Conservation (phyloP, 768 basidiomycete species). For the Flagelloscypha sp. region DNA sequence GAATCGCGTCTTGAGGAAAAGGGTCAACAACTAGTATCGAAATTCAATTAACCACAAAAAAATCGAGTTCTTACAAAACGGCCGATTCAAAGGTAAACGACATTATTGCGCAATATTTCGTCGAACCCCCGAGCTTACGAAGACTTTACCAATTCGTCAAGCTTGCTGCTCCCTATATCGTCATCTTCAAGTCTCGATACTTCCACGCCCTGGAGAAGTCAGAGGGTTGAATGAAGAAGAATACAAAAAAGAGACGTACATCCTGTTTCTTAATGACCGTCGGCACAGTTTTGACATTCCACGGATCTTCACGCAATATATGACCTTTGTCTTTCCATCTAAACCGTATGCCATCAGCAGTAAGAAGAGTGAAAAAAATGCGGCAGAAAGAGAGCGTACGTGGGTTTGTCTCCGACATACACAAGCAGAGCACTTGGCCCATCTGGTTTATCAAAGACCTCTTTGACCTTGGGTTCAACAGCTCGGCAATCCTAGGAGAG, state of each 20-base stretch:
- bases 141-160: too few relatives aligned
- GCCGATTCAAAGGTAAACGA: too few relatives aligned
- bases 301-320: conserved; percentile 52
- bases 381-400: conserved; percentile 34
- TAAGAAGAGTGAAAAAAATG: not conserved
- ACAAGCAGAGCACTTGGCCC: conserved; percentile 51
- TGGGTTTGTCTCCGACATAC: conserved; percentile 56
- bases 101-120: too few relatives aligned
- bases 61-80: too few relatives aligned
- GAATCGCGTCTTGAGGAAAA: too few relatives aligned
- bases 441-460: conserved; percentile 37
- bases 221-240: not conserved
- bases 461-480: conserved; percentile 47
- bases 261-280: conserved; percentile 56
- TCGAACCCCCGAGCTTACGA: too few relatives aligned
- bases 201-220: conserved; percentile 26
- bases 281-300: conserved; percentile 52
- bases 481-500: conserved; percentile 56
- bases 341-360: not conserved
- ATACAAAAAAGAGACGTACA: conserved; percentile 30
- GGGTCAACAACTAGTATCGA: too few relatives aligned
- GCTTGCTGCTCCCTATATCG: conserved; percentile 29
- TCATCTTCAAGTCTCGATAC: conserved; percentile 34
- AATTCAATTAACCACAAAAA: too few relatives aligned
- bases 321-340: conserved; percentile 65